Evolutionary conservation across 768 basidiomycete species (phyloP).

Genomic region (Leccinum truebloodii): DNA sequence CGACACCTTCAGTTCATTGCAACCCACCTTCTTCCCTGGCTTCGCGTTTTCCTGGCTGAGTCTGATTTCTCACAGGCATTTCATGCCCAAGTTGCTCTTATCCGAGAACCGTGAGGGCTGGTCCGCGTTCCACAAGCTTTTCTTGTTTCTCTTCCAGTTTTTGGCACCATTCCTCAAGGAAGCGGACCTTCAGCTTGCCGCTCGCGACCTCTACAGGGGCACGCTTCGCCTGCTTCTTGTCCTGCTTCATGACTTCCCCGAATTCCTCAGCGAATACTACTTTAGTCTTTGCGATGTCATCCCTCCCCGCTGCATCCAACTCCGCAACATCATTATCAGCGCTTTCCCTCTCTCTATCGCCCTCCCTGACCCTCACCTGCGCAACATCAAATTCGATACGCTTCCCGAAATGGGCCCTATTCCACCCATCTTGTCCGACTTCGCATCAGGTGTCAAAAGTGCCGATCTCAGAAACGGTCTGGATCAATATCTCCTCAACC

Average conservation of each 20-base stretch:
- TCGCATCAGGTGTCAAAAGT: slow-evolving; percentile 76
- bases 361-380: slow-evolving; percentile 86
- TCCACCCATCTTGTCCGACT: slow-evolving; percentile 90
- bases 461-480: slow-evolving; percentile 78
- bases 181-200: slow-evolving; percentile 75
- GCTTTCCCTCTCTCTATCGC: slow-evolving; percentile 84
- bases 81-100: slow-evolving; percentile 94
- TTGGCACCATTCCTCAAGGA: slow-evolving; percentile 87
- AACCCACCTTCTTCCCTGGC: slow-evolving; percentile 95
- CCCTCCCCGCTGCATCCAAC: slow-evolving; percentile 89
- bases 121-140: slow-evolving; percentile 93
- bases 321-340: slow-evolving; percentile 94
- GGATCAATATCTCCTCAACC: slow-evolving; percentile 83
- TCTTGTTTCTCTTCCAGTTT: slow-evolving; percentile 95
- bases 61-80: slow-evolving; percentile 90
- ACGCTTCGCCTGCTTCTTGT: slow-evolving; percentile 89
- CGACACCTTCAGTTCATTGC: slow-evolving; percentile 93
- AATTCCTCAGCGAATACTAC: slow-evolving; percentile 96
- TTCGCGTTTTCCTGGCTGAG: slow-evolving; percentile 99
- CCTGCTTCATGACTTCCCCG: slow-evolving; percentile 97
- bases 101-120: slow-evolving; percentile 94
- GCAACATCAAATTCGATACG: slow-evolving; percentile 68
- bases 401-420: slow-evolving; percentile 91
- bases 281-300: slow-evolving; percentile 94
- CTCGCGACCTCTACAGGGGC: slow-evolving; percentile 87